A percentile compares a stretch with the other conserved stretches of the same genome.
Conservation (phyloP, 1,284 basidiomycete genomes). For the Fomitiporia mediterranea region DNA sequence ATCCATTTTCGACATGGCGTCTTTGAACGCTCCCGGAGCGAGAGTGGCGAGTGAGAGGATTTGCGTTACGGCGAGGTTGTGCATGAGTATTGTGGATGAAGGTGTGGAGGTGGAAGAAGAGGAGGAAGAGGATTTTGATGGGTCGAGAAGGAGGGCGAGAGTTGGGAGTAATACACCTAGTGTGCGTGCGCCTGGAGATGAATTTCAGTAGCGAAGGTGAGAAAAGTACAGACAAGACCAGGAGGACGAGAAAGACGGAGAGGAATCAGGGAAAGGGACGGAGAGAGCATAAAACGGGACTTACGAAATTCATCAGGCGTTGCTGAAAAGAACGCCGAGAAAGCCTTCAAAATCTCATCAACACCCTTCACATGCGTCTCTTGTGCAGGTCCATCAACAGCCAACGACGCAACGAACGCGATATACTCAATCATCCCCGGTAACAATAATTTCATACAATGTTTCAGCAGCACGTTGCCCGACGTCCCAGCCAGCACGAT, state of each 20-base stretch:
- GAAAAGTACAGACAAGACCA: too few species aligned
- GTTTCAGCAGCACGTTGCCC: slow-evolving; percentile 63
- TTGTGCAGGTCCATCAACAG: slow-evolving; percentile 48
- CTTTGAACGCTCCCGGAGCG: slow-evolving; percentile 80
- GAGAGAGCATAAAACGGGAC: too few species aligned
- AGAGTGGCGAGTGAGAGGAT: slow-evolving; percentile 73
- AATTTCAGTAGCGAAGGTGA: slow-evolving; percentile 13
- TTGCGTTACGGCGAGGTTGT: slow-evolving; percentile 66
- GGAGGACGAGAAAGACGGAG: too few species aligned
- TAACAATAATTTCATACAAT: slow-evolving; percentile 69
- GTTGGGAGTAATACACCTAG: slow-evolving; percentile 80
- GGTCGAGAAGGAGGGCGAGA: slow-evolving; percentile 69
- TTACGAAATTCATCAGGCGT: slow-evolving; percentile 61
- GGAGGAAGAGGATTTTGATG: slow-evolving; percentile 40
- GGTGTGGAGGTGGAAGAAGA: too few species aligned
- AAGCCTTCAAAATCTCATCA: slow-evolving; percentile 79
- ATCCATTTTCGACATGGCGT: slow-evolving; percentile 73
- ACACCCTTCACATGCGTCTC: slow-evolving; percentile 59
- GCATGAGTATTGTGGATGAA: too few species aligned
- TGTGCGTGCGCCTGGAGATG: slow-evolving; percentile 53
- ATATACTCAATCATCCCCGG: slow-evolving; percentile 79
- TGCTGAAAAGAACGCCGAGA: slow-evolving; percentile 60
- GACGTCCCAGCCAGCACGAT: slow-evolving; percentile 62
- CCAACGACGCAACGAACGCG: slow-evolving; percentile 57
- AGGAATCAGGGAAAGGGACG: too few species aligned